phyloP scores from a whole-genome alignment of 2,329 filamentous ascomycete species.

The Fusarium algeriense region DNA sequence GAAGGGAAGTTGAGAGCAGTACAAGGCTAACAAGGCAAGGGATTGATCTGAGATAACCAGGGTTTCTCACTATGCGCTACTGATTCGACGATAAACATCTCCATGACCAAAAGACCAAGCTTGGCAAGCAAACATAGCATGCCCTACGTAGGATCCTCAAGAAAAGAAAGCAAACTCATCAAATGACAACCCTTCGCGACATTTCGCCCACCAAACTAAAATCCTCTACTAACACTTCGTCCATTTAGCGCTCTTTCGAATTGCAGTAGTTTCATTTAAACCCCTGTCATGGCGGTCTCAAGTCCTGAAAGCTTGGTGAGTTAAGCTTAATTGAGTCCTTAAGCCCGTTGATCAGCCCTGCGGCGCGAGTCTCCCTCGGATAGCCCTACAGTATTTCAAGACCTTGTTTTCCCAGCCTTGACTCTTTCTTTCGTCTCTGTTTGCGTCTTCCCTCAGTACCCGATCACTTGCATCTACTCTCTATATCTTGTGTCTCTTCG shows the following conservation, averaged over 20 bases:
- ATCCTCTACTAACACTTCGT: neutral
- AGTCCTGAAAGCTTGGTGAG: neutral
- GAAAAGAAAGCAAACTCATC: neutral
- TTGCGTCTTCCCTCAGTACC: neutral
- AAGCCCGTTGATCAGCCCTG: slow-evolving; percentile 14
- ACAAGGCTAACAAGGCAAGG: neutral
- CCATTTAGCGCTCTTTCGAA: slow-evolving; percentile 4
- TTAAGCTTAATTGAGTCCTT: slow-evolving; percentile 30
- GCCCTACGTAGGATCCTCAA: neutral
- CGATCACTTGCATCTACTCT: neutral
- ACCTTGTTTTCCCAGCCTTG: slow-evolving; percentile 3
- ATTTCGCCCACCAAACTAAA: slow-evolving; percentile 13
- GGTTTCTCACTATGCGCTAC: no score
- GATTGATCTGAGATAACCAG: neutral
- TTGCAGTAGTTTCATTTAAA: slow-evolving; percentile 6
- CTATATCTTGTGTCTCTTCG: neutral
- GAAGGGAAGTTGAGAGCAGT: no score
- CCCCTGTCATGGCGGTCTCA: slow-evolving; percentile 29
- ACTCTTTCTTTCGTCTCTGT: neutral
- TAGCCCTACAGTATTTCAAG: slow-evolving; percentile 29
- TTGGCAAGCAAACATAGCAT: neutral
- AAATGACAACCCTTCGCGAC: slow-evolving; percentile 1
- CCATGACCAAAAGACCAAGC: neutral
- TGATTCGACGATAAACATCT: neutral
- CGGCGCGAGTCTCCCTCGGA: neutral